Conservation (phyloP, 805 yeast species). For the Vanderwaltozyma yarrowii region DNA sequence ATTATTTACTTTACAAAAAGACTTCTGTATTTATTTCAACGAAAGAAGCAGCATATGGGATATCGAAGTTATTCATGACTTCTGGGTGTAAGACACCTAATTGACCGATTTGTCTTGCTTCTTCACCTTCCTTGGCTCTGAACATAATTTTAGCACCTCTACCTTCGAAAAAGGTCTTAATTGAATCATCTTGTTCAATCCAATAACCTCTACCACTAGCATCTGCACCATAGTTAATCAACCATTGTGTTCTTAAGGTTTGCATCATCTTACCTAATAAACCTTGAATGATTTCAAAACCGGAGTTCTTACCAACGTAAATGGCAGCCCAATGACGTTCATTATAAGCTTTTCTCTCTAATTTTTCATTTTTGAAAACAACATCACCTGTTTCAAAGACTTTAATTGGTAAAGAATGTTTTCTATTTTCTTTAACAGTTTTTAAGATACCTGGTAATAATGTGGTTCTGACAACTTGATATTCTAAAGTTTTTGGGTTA, state of each 20-base stretch:
- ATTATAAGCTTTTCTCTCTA: conserved; percentile 85
- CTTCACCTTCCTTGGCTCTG: conserved; percentile 52
- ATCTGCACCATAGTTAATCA: conserved; percentile 39
- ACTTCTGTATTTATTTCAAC: conserved; percentile 87
- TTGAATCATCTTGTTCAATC: conserved; percentile 61
- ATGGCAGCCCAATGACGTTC: conserved; percentile 94
- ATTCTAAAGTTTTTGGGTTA: conserved; percentile 93
- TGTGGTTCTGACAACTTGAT: conserved; percentile 95
- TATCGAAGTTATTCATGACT: conserved; percentile 75
- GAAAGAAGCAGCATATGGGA: conserved; percentile 86
- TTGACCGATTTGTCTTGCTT: conserved; percentile 57
- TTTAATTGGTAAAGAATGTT: conserved; percentile 87
- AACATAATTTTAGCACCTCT: conserved; percentile 86
- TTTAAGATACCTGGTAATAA: conserved; percentile 89
- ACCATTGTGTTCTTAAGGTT: conserved; percentile 84
- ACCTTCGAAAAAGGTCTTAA: conserved; percentile 86
- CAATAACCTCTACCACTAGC: conserved; percentile 68
- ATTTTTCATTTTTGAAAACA: conserved; percentile 65
- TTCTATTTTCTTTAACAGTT: conserved; percentile 91
- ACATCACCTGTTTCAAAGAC: conserved; percentile 96
- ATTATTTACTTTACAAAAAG: conserved; percentile 43
- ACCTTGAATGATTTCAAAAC: conserved; percentile 92
- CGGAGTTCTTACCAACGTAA: conserved; percentile 89
- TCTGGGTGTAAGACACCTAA: conserved; percentile 95
- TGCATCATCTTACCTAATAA: conserved; percentile 90